Evolutionary conservation across 129 eudicot genomes (phyloP).

Genomic region (Mikania micrantha): DNA sequence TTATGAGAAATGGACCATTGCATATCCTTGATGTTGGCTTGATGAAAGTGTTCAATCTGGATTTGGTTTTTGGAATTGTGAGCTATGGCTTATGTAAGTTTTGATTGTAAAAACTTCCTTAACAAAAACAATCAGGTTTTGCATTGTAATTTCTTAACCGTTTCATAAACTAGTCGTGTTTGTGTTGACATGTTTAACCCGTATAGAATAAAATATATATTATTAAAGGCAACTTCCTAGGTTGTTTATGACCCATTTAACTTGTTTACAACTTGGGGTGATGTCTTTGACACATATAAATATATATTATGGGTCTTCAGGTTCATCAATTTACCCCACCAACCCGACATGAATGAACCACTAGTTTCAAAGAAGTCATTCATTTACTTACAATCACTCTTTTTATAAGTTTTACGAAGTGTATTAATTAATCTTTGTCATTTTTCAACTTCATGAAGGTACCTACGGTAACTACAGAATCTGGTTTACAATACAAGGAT

Average conservation of each 20-base stretch:
- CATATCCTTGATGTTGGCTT: neutral
- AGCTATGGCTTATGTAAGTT: neutral
- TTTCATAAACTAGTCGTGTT: neutral
- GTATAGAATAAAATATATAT: neutral
- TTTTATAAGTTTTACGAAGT: neutral
- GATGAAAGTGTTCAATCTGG: neutral
- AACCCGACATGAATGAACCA: neutral
- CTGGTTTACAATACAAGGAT: constrained; percentile 97
- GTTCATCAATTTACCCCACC: neutral
- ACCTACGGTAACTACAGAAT: constrained; percentile 90
- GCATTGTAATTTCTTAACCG: neutral
- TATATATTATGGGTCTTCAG: neutral
- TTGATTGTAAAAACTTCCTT: neutral
- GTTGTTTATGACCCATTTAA: neutral
- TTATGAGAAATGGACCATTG: neutral
- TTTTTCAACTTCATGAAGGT: constrained; percentile 44
- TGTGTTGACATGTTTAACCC: neutral
- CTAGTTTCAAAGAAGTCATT: neutral
- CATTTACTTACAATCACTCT: neutral
- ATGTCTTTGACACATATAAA: neutral
- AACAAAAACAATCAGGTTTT: neutral
- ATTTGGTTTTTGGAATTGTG: neutral
- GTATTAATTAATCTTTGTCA: neutral
- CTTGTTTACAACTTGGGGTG: neutral
- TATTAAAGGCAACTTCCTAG: neutral